phyloP scores from a whole-genome alignment of 2,329 filamentous ascomycete species.

The Cordyceps pruinosa region DNA sequence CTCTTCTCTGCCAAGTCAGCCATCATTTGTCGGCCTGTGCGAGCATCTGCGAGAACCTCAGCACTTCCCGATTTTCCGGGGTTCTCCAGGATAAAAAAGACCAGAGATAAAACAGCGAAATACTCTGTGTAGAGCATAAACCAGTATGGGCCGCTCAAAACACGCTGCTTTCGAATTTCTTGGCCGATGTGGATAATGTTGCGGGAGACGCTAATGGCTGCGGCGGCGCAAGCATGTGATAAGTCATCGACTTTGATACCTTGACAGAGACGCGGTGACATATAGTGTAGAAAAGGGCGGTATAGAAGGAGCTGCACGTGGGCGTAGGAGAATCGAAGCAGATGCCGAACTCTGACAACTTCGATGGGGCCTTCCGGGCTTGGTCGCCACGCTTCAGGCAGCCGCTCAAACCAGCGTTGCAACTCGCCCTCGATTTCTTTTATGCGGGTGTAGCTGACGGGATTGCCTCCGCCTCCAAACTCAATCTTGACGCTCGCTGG shows the following conservation, averaged over 20 bases:
- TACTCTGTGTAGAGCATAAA: slow-evolving; percentile 81
- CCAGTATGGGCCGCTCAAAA: slow-evolving; percentile 79
- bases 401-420: slow-evolving; percentile 53
- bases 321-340: slow-evolving; percentile 72
- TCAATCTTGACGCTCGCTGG: slow-evolving; percentile 37
- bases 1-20: slow-evolving; percentile 73
- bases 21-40: slow-evolving; percentile 77
- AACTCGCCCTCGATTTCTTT: slow-evolving; percentile 59
- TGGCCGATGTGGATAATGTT: slow-evolving; percentile 76
- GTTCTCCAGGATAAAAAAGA: slow-evolving; percentile 77
- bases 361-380: slow-evolving; percentile 69
- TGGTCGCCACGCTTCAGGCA: slow-evolving; percentile 73
- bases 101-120: slow-evolving; percentile 70
- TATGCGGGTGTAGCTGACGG: slow-evolving; percentile 57
- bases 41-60: slow-evolving; percentile 79
- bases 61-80: slow-evolving; percentile 65
- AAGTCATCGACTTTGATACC: slow-evolving; percentile 61
- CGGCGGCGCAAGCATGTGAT: slow-evolving; percentile 66
- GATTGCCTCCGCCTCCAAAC: slow-evolving; percentile 44
- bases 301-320: slow-evolving; percentile 81
- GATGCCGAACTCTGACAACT: slow-evolving; percentile 63
- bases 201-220: slow-evolving; percentile 54
- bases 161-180: slow-evolving; percentile 67
- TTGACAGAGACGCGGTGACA: slow-evolving; percentile 55
- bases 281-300: slow-evolving; percentile 76